Evolutionary conservation across 352 stramenopile species (phyloP).

Genomic region (Phytophthora hybrid): DNA sequence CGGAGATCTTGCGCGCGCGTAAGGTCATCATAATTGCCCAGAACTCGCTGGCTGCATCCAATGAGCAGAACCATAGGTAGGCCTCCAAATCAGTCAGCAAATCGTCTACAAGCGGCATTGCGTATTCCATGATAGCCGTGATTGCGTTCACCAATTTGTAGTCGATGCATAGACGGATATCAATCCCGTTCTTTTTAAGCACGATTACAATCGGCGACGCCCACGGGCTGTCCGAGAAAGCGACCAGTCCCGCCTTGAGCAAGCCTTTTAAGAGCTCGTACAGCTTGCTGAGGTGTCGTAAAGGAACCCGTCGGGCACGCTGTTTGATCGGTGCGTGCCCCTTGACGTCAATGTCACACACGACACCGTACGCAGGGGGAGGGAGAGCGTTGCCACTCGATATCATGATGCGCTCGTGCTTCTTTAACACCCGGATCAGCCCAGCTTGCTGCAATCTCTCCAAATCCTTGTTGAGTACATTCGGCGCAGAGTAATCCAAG

Average conservation of each 20-base stretch:
- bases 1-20: background rate
- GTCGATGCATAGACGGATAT: background rate
- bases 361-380: constrained; percentile 8
- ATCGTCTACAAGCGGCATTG: background rate
- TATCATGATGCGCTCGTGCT: constrained; percentile 6
- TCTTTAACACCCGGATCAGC: background rate
- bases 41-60: constrained; percentile 2
- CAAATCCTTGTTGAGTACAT: background rate
- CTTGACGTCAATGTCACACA: constrained; percentile 9
- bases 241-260: background rate
- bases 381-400: constrained; percentile 8
- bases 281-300: constrained; percentile 4
- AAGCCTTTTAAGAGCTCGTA: constrained; percentile 14
- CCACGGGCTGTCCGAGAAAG: constrained; percentile 7
- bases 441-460: background rate
- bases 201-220: constrained; percentile 9
- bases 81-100: background rate
- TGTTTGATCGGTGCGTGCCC: constrained; percentile 8
- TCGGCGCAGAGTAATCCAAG: background rate
- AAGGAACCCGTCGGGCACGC: background rate
- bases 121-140: background rate
- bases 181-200: constrained; percentile 5
- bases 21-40: constrained; percentile 3
- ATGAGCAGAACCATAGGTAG: constrained; percentile 3
- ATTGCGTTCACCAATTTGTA: background rate